phyloP scores from a whole-genome alignment of 768 basidiomycete species.

The Russula virescens region DNA sequence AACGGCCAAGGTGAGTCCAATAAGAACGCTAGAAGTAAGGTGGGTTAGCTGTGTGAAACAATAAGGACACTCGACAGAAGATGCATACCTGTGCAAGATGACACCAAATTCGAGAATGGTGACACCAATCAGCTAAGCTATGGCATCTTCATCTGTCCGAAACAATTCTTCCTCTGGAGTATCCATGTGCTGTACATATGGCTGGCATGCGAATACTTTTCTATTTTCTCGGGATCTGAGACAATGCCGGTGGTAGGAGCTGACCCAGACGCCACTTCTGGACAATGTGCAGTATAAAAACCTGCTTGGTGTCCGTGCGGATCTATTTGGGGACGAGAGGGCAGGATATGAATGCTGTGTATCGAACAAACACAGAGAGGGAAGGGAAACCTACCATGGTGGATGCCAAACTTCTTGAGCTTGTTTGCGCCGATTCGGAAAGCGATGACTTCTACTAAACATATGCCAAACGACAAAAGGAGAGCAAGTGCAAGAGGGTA shows the following conservation, averaged over 20 bases:
- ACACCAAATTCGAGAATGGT: too few relatives aligned
- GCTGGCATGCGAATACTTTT: background rate
- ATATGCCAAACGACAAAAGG: constrained; percentile 75
- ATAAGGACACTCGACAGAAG: background rate
- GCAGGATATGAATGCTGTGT: background rate
- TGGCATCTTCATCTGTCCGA: constrained; percentile 25
- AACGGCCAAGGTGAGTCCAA: constrained; percentile 93
- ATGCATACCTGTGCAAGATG: too few relatives aligned
- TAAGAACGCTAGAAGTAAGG: constrained; percentile 50
- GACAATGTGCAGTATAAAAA: constrained; percentile 64
- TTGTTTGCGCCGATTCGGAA: constrained; percentile 81
- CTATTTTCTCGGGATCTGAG: constrained; percentile 2
- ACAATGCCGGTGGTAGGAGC: background rate
- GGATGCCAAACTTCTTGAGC: constrained; percentile 57
- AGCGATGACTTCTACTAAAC: constrained; percentile 78
- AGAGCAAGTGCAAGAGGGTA: constrained; percentile 80
- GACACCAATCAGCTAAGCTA: too few relatives aligned
- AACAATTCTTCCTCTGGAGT: constrained; percentile 32
- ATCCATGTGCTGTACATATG: constrained; percentile 29
- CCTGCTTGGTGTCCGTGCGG: constrained; percentile 59
- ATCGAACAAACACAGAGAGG: background rate
- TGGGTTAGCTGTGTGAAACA: background rate
- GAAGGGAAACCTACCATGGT: constrained; percentile 46
- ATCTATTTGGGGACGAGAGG: constrained; percentile 37
- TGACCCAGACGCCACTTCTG: constrained; percentile 37